A percentile compares a stretch with the other conserved stretches of the same genome.
Conservation (phyloP, 208 protist genomes). For the Jaenimonas drosophilae region DNA sequence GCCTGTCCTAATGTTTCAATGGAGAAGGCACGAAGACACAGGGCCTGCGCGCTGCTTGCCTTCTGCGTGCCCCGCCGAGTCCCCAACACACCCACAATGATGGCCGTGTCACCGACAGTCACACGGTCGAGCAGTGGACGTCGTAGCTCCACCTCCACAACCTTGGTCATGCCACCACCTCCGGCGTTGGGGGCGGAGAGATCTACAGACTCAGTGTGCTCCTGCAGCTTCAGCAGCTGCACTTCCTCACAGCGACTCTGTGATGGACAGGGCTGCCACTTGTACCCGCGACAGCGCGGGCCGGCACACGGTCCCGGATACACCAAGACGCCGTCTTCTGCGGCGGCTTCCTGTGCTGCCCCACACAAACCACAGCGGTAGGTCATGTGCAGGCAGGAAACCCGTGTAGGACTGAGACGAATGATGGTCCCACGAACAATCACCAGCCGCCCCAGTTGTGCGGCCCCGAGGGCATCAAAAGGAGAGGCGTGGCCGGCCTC, state of each 20-base stretch:
- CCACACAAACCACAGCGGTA: constrained; percentile 68
- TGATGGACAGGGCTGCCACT: constrained; percentile 48
- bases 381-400: constrained; percentile 46
- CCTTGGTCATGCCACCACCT: constrained; percentile 44
- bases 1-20: constrained; percentile 4
- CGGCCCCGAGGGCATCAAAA: constrained; percentile 66
- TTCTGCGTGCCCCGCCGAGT: constrained; percentile 36
- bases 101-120: constrained; percentile 69
- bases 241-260: constrained; percentile 65
- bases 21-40: constrained; percentile 26
- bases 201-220: constrained; percentile 46
- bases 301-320: constrained; percentile 58
- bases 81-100: constrained; percentile 47
- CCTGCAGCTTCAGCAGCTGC: constrained; percentile 75
- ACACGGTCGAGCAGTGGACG: constrained; percentile 44
- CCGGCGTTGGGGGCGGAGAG: not conserved
- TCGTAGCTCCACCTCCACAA: constrained; percentile 74
- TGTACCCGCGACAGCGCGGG: constrained; percentile 52
- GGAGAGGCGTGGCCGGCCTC: constrained; percentile 11
- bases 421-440: constrained; percentile 69
- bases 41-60: constrained; percentile 18
- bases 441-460: constrained; percentile 56
- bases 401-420: constrained; percentile 59
- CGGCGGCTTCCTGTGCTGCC: constrained; percentile 18
- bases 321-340: constrained; percentile 63